Base-by-base conservation (phyloP, 2,329 filamentous ascomycete genomes). In the Monilinia aucupariae region DNA sequence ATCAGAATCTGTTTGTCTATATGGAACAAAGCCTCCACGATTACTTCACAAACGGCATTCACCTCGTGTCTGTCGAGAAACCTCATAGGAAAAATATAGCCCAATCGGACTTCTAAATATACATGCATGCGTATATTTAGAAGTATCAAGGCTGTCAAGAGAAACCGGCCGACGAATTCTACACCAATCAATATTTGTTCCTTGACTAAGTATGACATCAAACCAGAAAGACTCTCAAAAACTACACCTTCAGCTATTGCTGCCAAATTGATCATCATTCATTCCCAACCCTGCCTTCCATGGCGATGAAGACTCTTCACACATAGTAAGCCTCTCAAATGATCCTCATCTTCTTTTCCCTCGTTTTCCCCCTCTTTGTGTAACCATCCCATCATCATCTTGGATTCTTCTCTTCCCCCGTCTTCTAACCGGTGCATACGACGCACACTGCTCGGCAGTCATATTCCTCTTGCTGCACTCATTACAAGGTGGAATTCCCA, bases 401-500 rank as follows among this genome's bases (percentile, higher is more conserved):
- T 60, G 55, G 15, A 45, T 5, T 37, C 55, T 59, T 12, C 30
- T 59, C 37, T 32, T 51, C n/a, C 47, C 55, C 20, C 47, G 30
- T 48, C 55, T 27, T 13, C 49, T 59, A 5, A 51, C 34, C 1
- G 27, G n/a, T n/a, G 27, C 48, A 30, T 32, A 60, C 10, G 45
- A 34, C 27, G 45, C 25, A 45, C 55, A 63, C 30, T 52, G 27
- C 27, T 63, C 54, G 5, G 45, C 48, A 20, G 55, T 59, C 45
- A 45, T 60, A 20, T 51, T 37, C 20, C 61, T 45, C 55, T 52
- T 60, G 20, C 48, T 52, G 20, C 61, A 63, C 47, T 60, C 55
- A 15, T 51, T 63, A 48, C 61, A 63, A 45, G 47, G 56, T 27
- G 61, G 47, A 15, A 22, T 47, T 45, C 61, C 54, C 30, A 63